Conservation (phyloP, 2,329 filamentous ascomycete species). For the Xylaria arbuscula region DNA sequence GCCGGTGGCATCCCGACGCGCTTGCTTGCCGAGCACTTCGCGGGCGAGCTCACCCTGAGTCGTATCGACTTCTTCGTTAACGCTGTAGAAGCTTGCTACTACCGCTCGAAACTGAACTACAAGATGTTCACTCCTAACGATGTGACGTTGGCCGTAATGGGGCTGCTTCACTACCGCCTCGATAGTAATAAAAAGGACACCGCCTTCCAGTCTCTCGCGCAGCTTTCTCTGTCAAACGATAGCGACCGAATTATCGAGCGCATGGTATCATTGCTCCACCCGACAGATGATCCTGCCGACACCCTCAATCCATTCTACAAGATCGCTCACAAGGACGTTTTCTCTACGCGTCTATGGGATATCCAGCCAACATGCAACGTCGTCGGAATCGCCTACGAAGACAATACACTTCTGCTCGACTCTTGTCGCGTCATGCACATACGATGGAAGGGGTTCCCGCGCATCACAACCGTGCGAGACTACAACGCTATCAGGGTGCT, state of each 20-base stretch:
- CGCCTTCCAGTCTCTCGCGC: slow-evolving; percentile 48
- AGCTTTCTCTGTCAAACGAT: slow-evolving; percentile 50
- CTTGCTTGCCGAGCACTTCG: slow-evolving; percentile 48
- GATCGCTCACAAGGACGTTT: slow-evolving; percentile 45
- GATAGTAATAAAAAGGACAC: slow-evolving; percentile 42
- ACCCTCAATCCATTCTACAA: slow-evolving; percentile 37
- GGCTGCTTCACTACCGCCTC: slow-evolving; percentile 46
- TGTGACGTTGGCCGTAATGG: slow-evolving; percentile 51
- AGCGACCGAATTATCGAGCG: slow-evolving; percentile 49
- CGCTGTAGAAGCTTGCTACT: slow-evolving; percentile 44
- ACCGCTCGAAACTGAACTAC: slow-evolving; percentile 26
- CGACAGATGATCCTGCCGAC: slow-evolving; percentile 21
- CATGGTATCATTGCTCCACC: slow-evolving; percentile 45
- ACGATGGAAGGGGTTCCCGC: slow-evolving; percentile 49
- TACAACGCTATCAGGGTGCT: slow-evolving; percentile 18
- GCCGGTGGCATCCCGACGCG: slow-evolving; percentile 38
- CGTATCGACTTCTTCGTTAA: slow-evolving; percentile 46
- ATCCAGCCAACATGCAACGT: slow-evolving; percentile 49
- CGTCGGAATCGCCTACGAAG: slow-evolving; percentile 47
- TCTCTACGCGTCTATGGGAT: slow-evolving; percentile 48
- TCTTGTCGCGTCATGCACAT: slow-evolving; percentile 49
- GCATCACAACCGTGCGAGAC: slow-evolving; percentile 35
- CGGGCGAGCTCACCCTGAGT: slow-evolving; percentile 43
- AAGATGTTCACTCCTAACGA: slow-evolving; percentile 41
- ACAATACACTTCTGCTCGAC: slow-evolving; percentile 48